These are phyloP conservation scores for Biscogniauxia marginata DNA, from an alignment of 2,329 filamentous ascomycete species.

Conservation along the genomic window DNA sequence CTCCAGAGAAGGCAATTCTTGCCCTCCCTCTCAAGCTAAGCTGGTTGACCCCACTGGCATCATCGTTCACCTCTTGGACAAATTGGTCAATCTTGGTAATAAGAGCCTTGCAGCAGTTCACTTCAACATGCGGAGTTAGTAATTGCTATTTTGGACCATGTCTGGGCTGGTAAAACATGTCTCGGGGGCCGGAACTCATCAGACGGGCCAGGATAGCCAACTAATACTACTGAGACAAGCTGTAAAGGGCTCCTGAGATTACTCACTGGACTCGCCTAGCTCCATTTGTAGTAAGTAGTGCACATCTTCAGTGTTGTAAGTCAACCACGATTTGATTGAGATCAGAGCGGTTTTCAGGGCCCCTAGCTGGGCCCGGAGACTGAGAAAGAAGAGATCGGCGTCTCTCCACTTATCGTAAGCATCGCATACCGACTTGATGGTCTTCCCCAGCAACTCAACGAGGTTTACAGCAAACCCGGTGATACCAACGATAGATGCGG, in stretches of 20 bases:
- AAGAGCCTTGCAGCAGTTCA: background rate
- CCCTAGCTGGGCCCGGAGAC: constrained; percentile 1
- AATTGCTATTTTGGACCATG: too few relatives aligned
- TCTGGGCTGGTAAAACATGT: too few relatives aligned
- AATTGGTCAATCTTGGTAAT: background rate
- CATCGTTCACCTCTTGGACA: background rate
- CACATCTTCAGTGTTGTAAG: background rate
- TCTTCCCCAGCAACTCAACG: constrained; percentile 2
- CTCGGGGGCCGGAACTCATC: too few relatives aligned
- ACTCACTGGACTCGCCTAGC: background rate
- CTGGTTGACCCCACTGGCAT: background rate
- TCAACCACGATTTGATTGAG: constrained; percentile 1
- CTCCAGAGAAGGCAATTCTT: background rate
- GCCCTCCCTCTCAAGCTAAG: background rate
- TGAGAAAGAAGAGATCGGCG: constrained; percentile 1
- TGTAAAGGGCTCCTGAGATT: too few relatives aligned
- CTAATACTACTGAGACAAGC: too few relatives aligned
- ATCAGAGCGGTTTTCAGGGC: constrained; percentile 2
- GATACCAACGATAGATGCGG: background rate
- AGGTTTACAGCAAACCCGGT: constrained; percentile 3
- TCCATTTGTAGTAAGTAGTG: constrained; percentile 2
- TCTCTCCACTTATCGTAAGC: constrained; percentile 2
- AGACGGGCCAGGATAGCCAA: too few relatives aligned
- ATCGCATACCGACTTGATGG: constrained; percentile 2
- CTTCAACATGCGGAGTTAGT: too few relatives aligned